A percentile compares a stretch with the other conserved stretches of the same genome.
Conservation (phyloP, 176 grass and related monocot species). For the Tillandsia fasciculata region DNA sequence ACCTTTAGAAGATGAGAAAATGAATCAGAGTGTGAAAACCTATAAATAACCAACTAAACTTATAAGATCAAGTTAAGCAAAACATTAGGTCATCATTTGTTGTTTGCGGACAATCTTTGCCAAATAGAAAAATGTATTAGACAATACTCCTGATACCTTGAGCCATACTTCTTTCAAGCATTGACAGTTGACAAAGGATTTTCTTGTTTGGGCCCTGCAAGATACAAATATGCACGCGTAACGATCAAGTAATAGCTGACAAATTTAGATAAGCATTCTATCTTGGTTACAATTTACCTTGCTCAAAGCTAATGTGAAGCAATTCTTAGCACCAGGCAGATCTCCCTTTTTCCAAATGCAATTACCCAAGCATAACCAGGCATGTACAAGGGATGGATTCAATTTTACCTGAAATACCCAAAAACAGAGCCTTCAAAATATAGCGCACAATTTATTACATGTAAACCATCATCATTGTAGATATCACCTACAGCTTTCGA, state of each 20-base stretch:
- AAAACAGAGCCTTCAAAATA: constrained; percentile 14
- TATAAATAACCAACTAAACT: too few relatives aligned
- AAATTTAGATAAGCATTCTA: constrained; percentile 12
- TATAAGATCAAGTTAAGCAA: too few relatives aligned
- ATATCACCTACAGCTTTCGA: constrained; percentile 80
- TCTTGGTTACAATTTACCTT: constrained; percentile 55
- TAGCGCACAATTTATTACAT: neutral
- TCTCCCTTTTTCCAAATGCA: constrained; percentile 99
- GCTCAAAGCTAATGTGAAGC: constrained; percentile 59
- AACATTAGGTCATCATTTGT: too few relatives aligned
- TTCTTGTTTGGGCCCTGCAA: constrained; percentile 85
- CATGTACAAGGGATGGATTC: constrained; percentile 92
- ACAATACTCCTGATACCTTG: constrained; percentile 44
- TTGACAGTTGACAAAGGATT: constrained; percentile 82
- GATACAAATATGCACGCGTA: constrained; percentile 8
- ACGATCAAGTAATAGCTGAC: constrained; percentile 12
- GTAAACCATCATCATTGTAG: neutral
- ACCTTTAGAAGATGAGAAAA: too few relatives aligned
- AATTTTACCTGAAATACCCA: constrained; percentile 78
- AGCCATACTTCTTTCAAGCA: constrained; percentile 97
- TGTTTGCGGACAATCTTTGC: neutral
- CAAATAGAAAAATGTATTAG: neutral
- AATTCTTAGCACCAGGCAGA: constrained; percentile 73
- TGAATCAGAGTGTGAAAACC: too few relatives aligned
- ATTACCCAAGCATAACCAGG: constrained; percentile 85